These are phyloP conservation scores for Trichocladium uniseriatum DNA, from an alignment of 495 filamentous ascomycete genomes.

Conservation along the genomic window DNA sequence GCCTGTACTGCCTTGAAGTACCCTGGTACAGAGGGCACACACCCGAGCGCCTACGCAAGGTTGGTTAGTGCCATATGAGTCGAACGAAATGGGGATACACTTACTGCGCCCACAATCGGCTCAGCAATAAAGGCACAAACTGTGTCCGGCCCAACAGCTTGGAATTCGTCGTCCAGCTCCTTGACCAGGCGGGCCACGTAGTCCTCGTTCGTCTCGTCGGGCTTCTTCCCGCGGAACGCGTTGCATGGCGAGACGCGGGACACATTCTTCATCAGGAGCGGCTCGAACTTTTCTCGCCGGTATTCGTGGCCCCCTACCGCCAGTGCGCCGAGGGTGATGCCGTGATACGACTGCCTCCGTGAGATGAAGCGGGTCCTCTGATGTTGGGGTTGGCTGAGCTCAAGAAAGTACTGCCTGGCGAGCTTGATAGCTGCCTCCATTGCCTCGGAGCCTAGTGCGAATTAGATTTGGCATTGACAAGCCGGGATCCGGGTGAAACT, in stretches of 20 bases:
- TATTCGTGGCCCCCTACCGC: constrained; percentile 53
- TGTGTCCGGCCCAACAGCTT: constrained; percentile 56
- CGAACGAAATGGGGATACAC: constrained; percentile 1
- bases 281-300: constrained; percentile 56
- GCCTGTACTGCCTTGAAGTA: constrained; percentile 61
- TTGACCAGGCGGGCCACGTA: constrained; percentile 46
- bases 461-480: not conserved
- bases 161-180: constrained; percentile 70
- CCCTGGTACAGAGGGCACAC: constrained; percentile 54
- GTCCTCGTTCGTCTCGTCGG: constrained; percentile 26
- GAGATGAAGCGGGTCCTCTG: constrained; percentile 52
- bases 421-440: constrained; percentile 49
- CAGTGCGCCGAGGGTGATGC: constrained; percentile 60
- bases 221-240: constrained; percentile 27
- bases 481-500: constrained; percentile 7
- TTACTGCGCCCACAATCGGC: constrained; percentile 48
- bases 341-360: constrained; percentile 64
- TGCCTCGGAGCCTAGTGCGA: constrained; percentile 32
- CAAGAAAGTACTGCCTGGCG: constrained; percentile 57
- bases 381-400: constrained; percentile 28
- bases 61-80: not conserved
- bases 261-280: constrained; percentile 51
- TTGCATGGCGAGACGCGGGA: constrained; percentile 62
- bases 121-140: constrained; percentile 74
- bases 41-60: constrained; percentile 46